Evolutionary conservation across 495 filamentous ascomycete genomes (phyloP), one percentile per base, ranked within the genome.

Genomic region (Tuber melanosporum): DNA sequence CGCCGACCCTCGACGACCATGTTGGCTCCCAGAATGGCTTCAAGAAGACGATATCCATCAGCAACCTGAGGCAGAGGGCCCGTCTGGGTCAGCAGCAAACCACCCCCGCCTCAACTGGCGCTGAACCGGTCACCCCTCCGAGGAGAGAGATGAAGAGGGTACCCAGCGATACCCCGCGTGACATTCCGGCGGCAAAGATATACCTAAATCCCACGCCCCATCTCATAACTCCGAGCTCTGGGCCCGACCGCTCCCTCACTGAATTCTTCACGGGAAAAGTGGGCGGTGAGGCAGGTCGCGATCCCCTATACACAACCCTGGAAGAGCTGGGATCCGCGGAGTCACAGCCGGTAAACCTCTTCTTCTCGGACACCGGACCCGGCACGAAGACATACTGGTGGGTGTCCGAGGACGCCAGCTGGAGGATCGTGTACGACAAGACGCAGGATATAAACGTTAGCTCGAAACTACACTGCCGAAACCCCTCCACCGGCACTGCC

Each of bases 371-470:
- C 57, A 46, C 3, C 36, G 26, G 62, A 22, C 19, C 32, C 6
- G 49, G 74, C 19, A 73, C 41, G 14, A 76, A 57, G 44, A 76
- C 45, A 1, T 80, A 80, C 45, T 80, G 78, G 78, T 80, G 78
- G 78, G 47, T 80, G n/a, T 80, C 71, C 36, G 78, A 80, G 20
- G 49, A 71, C 6, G 39, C 77, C 6, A 80, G 77, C 20, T 80
- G 78, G 78, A 73, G 57, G 4, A 72, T 76, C 6, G 73, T 76
- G 9, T 80, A 76, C 69, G 74, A 80, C 41, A 32, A 71, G 2
- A 41, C 43, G 1, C 77, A 73, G 26, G 73, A 70, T 2, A 45
- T 71, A 36, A 66, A 66, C 15, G 3, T 66, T 36, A 66, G 57
- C 17, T 66, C 57, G 1, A 66, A 36, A 66, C 26, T 26, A 36